These are phyloP conservation scores for Hypoxylon sp. DNA, from an alignment of 2,329 filamentous ascomycete genomes.

Conservation along the genomic window DNA sequence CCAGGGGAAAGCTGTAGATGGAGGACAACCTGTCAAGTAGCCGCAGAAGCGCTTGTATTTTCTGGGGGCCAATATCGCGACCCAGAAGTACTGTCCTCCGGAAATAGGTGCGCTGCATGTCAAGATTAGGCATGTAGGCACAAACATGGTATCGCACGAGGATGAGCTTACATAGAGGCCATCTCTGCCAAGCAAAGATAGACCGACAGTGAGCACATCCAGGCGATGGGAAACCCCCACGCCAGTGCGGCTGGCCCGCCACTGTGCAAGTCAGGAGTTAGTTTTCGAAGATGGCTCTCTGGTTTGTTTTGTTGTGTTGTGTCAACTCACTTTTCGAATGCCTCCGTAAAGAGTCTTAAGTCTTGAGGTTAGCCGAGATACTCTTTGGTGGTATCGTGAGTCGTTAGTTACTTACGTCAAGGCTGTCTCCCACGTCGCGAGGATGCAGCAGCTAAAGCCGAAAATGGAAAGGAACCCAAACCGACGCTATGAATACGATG, in stretches of 20 bases:
- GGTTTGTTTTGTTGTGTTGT: not conserved
- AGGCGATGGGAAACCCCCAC: constrained; percentile 32
- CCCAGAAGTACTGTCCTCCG: constrained; percentile 33
- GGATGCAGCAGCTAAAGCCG: constrained; percentile 33
- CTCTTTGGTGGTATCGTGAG: not conserved
- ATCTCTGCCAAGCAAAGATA: constrained; percentile 33
- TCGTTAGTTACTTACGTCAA: constrained; percentile 22
- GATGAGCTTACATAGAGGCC: constrained; percentile 29
- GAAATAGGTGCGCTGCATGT: constrained; percentile 29
- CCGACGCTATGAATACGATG: constrained; percentile 21
- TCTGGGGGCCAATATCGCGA: constrained; percentile 28
- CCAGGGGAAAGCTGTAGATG: not conserved
- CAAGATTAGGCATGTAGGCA: not conserved
- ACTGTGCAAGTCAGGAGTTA: constrained; percentile 16
- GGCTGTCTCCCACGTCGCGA: constrained; percentile 32
- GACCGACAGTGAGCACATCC: constrained; percentile 31
- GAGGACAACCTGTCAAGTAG: constrained; percentile 30
- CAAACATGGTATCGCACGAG: not conserved
- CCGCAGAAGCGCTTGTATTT: constrained; percentile 32
- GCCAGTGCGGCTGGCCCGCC: constrained; percentile 31
- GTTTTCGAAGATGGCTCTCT: not conserved
- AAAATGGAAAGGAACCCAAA: constrained; percentile 35
- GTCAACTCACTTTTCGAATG: constrained; percentile 21
- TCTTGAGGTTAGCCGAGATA: not conserved
- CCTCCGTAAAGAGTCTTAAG: constrained; percentile 23